Evolutionary conservation across 2,329 filamentous ascomycete species (phyloP).

Genomic region (Fusarium subtropicale): DNA sequence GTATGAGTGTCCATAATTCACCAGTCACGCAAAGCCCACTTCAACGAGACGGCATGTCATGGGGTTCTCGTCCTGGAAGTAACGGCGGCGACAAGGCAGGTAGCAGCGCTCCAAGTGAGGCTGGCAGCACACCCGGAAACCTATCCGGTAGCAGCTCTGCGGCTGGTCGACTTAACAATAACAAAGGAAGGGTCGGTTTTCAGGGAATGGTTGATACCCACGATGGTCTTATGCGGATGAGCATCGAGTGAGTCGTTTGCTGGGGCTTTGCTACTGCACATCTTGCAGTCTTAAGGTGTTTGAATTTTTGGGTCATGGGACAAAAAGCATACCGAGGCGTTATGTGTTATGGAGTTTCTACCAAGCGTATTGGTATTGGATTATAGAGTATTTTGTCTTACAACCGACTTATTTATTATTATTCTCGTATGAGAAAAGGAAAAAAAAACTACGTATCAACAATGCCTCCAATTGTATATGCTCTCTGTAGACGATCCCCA

Average conservation of each 20-base stretch:
- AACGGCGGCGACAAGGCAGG: constrained; percentile 66
- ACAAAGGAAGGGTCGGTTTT: constrained; percentile 76
- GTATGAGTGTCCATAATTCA: constrained; percentile 90
- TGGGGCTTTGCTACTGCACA: not conserved
- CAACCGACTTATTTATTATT: constrained; percentile 37
- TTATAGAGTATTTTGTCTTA: constrained; percentile 22
- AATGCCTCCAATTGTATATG: constrained; percentile 29
- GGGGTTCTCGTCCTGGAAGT: constrained; percentile 77
- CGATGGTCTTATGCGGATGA: constrained; percentile 96
- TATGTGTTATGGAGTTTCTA: constrained; percentile 32
- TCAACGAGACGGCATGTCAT: constrained; percentile 75
- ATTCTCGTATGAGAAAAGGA: constrained; percentile 20
- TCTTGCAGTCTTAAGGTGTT: constrained; percentile 4
- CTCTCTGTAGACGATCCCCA: constrained; percentile 40
- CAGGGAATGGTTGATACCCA: constrained; percentile 97
- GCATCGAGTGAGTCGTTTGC: constrained; percentile 86
- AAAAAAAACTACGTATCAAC: constrained; percentile 12
- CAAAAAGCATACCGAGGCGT: constrained; percentile 40
- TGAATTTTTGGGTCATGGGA: not conserved
- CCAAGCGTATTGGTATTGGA: constrained; percentile 6
- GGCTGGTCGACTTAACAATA: constrained; percentile 63
- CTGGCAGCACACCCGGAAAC: constrained; percentile 54
- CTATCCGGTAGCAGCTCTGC: constrained; percentile 47
- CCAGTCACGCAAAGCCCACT: constrained; percentile 87
- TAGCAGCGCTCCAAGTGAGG: constrained; percentile 64